These are phyloP conservation scores for Phytophthora melonis DNA, from an alignment of 352 stramenopile species.

Conservation along the genomic window DNA sequence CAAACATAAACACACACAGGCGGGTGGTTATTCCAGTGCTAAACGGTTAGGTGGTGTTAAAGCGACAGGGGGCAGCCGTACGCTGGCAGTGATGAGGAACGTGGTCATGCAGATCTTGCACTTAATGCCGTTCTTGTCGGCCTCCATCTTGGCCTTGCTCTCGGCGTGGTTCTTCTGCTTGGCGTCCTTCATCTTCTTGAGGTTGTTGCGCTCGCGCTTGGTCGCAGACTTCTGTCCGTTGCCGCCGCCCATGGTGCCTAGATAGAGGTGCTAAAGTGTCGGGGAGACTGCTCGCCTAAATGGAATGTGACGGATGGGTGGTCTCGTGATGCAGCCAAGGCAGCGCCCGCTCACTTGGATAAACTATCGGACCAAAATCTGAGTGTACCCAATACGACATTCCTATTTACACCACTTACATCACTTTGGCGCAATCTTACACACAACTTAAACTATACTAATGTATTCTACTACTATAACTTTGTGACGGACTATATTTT, in stretches of 20 bases:
- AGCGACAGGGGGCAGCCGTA: constrained; percentile 38
- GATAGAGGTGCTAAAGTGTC: background rate
- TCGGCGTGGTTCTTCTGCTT: constrained; percentile 85
- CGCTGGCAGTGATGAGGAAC: constrained; percentile 88
- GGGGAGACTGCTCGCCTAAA: background rate
- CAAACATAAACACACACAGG: background rate
- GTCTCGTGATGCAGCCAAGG: background rate
- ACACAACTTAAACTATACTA: background rate
- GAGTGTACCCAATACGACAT: too few species aligned
- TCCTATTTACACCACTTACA: background rate
- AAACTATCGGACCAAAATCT: too few species aligned
- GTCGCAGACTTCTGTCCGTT: constrained; percentile 87
- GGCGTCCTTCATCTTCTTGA: constrained; percentile 87
- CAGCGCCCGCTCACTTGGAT: too few species aligned
- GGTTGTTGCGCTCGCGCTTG: constrained; percentile 86
- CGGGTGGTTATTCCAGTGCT: background rate
- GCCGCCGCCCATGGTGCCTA: constrained; percentile 74
- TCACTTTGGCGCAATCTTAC: background rate
- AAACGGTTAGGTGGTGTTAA: background rate
- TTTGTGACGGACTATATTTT: background rate
- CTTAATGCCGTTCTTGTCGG: constrained; percentile 79
- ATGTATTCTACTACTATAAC: too few species aligned
- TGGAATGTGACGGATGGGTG: constrained; percentile 3
- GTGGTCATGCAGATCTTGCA: constrained; percentile 92
- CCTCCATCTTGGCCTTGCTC: constrained; percentile 85